These are phyloP conservation scores for Fusarium sp. DNA, from an alignment of 2,329 filamentous ascomycete genomes.

Conservation along the genomic window DNA sequence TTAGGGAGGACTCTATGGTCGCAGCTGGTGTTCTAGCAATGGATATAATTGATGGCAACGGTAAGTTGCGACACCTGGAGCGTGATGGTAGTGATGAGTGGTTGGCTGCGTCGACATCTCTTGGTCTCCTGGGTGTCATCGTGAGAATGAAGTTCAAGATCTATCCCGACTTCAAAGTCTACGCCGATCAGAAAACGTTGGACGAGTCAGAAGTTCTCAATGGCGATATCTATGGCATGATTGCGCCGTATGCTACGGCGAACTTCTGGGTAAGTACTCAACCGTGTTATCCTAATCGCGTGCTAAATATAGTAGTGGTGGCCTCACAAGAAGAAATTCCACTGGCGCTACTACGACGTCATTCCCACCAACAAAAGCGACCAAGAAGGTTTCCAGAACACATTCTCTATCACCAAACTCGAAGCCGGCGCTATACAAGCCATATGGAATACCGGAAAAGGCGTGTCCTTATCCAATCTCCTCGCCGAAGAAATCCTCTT, in stretches of 20 bases:
- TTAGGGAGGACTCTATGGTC: conserved; percentile 2
- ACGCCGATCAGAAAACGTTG: neutral
- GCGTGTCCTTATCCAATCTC: neutral
- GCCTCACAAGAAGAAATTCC: conserved; percentile 17
- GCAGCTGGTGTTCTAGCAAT: neutral
- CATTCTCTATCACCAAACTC: neutral
- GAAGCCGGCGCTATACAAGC: conserved; percentile 1
- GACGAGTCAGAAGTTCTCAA: neutral
- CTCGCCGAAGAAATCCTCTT: conserved; percentile 1
- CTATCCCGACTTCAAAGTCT: conserved; percentile 15
- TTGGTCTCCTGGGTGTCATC: neutral
- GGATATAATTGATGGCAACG: neutral
- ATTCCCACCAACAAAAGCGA: neutral
- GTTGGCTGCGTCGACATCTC: neutral
- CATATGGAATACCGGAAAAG: conserved; percentile 3
- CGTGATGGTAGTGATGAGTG: conserved; percentile 1
- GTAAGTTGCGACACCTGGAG: neutral
- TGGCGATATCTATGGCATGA: conserved; percentile 4
- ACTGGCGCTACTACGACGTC: conserved; percentile 1
- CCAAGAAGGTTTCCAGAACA: conserved; percentile 7
- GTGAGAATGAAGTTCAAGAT: conserved; percentile 14
- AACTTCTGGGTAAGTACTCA: neutral
- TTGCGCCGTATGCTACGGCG: neutral
- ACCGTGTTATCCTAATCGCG: rapidly evolving
- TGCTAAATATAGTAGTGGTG: neutral